Base-by-base conservation (phyloP, 2,329 filamentous ascomycete species). In the Neoscytalidium dimidiatum region DNA sequence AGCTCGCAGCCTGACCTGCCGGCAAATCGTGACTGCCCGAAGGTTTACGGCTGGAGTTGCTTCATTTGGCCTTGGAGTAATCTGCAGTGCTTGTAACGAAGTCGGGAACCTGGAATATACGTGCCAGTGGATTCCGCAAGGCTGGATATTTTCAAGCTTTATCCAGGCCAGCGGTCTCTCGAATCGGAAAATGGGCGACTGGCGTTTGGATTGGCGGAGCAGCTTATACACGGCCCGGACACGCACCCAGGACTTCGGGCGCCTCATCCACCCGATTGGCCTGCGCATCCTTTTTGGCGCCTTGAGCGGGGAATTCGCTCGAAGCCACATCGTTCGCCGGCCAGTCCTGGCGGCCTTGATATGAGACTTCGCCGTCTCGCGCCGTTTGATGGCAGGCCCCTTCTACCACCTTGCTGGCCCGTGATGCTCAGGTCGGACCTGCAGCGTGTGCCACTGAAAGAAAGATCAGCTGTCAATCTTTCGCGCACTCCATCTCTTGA, bases 261-360 rank as follows among this genome's bases (percentile, higher is more conserved):
- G 56, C 26, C 28, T 46, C 56, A 44, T 31, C 26, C 33, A 46
- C 38, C 41, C 41, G 56, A 60, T 60, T 60, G 56, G 56, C 56
- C 26, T 26, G 19, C 41, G 41, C 28, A 6, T 48, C 31, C n/a
- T 26, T 29, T 43, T 31, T 57, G 52, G 52, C 52, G 52, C 19
- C 14, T 13, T 23, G 28, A 21, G 49, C 29, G 28, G 48, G 28
- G 43, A 31, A 9, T 21, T 52, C 17, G 48, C 26, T 13, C 23
- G 17, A 31, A 52, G 46, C 43, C 43, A 46, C 43, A 17, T 8
- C 43, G n/a, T 51, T 51, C 26, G 11, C 23, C 11, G 52, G 8
- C n/a, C 14, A 29, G 7, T 29, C n/a, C 31, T n/a, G 29, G 31
- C 14, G 14, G 29, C 14, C 7, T 21, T 57, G 52, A 28, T 26